Percentiles rank a stretch among this genome's conserved stretches.
Evolutionary conservation across 768 basidiomycete species (phyloP).

Genomic region (Collybia mongolica): DNA sequence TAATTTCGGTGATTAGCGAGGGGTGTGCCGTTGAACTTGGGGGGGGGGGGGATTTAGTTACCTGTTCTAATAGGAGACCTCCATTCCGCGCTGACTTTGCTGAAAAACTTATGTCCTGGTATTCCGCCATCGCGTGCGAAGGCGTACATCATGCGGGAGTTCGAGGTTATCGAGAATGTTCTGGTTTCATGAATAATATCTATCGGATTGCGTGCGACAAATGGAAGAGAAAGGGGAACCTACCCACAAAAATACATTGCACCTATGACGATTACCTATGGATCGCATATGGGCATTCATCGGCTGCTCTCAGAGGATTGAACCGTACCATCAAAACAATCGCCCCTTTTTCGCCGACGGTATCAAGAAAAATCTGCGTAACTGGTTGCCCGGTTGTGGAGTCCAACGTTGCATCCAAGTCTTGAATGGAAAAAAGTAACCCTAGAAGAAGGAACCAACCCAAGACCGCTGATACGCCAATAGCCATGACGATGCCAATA

Average conservation of each 20-base stretch:
- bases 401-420: slow-evolving; percentile 52
- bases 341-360: slow-evolving; percentile 70
- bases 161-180: slow-evolving; percentile 76
- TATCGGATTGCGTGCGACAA: background rate
- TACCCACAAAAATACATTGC: slow-evolving; percentile 77
- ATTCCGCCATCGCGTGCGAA: slow-evolving; percentile 76
- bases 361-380: slow-evolving; percentile 76
- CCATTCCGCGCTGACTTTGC: slow-evolving; percentile 55
- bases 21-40: background rate
- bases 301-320: background rate
- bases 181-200: slow-evolving; percentile 23
- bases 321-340: slow-evolving; percentile 65
- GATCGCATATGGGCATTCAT: background rate
- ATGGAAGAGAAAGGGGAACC: slow-evolving; percentile 10
- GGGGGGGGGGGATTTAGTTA: slow-evolving; percentile 26
- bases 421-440: slow-evolving; percentile 76
- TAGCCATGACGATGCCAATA: slow-evolving; percentile 68
- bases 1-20: background rate
- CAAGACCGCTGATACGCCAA: slow-evolving; percentile 68
- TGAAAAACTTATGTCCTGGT: slow-evolving; percentile 66
- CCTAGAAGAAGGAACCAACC: slow-evolving; percentile 77
- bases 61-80: slow-evolving; percentile 71
- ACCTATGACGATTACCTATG: slow-evolving; percentile 61
- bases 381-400: slow-evolving; percentile 68
- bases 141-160: slow-evolving; percentile 83